phyloP scores from a whole-genome alignment of 495 filamentous ascomycete species.

The Penicillium silybi region DNA sequence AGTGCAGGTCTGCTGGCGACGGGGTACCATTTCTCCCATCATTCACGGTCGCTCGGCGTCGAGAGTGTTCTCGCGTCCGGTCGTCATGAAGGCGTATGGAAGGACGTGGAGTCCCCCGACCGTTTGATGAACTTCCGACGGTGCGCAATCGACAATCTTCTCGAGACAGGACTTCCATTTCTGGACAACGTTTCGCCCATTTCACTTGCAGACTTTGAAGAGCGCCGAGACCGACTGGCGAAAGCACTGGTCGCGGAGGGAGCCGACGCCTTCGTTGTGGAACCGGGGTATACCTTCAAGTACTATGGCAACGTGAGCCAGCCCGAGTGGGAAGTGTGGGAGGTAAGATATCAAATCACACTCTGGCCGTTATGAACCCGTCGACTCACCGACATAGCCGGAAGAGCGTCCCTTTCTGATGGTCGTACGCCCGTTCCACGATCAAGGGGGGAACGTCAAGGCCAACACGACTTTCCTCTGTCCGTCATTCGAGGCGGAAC shows the following conservation, averaged over 20 bases:
- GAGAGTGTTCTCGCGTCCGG: too few species aligned
- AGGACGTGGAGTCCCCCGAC: not conserved
- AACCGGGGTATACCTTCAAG: slow-evolving; percentile 55
- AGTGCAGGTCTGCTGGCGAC: slow-evolving; percentile 1
- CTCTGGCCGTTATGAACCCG: not conserved
- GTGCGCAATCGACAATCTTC: slow-evolving; percentile 43
- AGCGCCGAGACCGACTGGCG: slow-evolving; percentile 44
- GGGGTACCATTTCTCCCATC: not conserved
- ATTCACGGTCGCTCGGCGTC: too few species aligned
- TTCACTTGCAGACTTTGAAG: slow-evolving; percentile 36
- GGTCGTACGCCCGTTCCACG: slow-evolving; percentile 40
- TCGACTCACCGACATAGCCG: slow-evolving; percentile 24
- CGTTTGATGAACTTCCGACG: slow-evolving; percentile 25
- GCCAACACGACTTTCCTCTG: slow-evolving; percentile 49
- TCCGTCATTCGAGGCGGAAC: slow-evolving; percentile 51
- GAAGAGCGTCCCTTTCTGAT: slow-evolving; percentile 56
- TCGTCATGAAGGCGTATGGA: not conserved
- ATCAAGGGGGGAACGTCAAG: slow-evolving; percentile 30
- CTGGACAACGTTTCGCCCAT: slow-evolving; percentile 41
- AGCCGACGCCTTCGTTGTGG: slow-evolving; percentile 49
- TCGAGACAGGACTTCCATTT: slow-evolving; percentile 41
- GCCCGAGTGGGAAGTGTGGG: slow-evolving; percentile 55
- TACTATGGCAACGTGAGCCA: slow-evolving; percentile 55
- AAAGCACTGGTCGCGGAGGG: slow-evolving; percentile 40
- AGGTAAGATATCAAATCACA: slow-evolving; percentile 23